These are phyloP conservation scores for Urochloa ruziziensis DNA, from an alignment of 176 grass and related monocot species.

Conservation along the genomic window DNA sequence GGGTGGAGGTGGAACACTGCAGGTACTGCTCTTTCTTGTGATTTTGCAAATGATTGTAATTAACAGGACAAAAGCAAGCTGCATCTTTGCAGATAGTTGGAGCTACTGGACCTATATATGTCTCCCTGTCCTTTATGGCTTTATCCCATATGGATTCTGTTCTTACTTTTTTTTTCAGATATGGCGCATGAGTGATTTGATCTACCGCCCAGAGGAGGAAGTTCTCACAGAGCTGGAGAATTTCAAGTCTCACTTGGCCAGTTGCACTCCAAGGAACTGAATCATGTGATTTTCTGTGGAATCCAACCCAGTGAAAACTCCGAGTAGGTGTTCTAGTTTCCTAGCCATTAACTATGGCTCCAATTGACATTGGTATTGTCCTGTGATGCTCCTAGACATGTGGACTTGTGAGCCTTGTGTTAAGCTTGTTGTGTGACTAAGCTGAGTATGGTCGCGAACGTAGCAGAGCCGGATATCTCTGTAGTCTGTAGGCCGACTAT, in stretches of 20 bases:
- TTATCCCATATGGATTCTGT: neutral
- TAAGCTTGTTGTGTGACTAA: slow-evolving; percentile 31
- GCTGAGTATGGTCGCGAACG: neutral
- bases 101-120: neutral
- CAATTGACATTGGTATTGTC: slow-evolving; percentile 16
- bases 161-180: slow-evolving; percentile 56
- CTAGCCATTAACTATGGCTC: slow-evolving; percentile 19
- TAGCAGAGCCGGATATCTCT: slow-evolving; percentile 8
- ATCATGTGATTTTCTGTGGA: slow-evolving; percentile 19
- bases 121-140: neutral
- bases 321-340: slow-evolving; percentile 26
- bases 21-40: slow-evolving; percentile 53
- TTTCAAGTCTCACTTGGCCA: slow-evolving; percentile 67
- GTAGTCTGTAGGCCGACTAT: slow-evolving; percentile 28
- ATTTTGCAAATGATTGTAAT: slow-evolving; percentile 17
- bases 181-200: slow-evolving; percentile 89
- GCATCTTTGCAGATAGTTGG: neutral
- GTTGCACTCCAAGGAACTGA: slow-evolving; percentile 55
- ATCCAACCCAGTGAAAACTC: slow-evolving; percentile 19
- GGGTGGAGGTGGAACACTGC: slow-evolving; percentile 92
- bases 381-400: slow-evolving; percentile 21
- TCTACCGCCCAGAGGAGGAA: slow-evolving; percentile 80
- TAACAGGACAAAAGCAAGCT: neutral
- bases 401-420: slow-evolving; percentile 4
- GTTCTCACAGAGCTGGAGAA: slow-evolving; percentile 82